Evolutionary conservation across 495 filamentous ascomycete species (phyloP), one percentile per base, ranked within the genome.

Genomic region (Lasiosphaeriaceae sp.): DNA sequence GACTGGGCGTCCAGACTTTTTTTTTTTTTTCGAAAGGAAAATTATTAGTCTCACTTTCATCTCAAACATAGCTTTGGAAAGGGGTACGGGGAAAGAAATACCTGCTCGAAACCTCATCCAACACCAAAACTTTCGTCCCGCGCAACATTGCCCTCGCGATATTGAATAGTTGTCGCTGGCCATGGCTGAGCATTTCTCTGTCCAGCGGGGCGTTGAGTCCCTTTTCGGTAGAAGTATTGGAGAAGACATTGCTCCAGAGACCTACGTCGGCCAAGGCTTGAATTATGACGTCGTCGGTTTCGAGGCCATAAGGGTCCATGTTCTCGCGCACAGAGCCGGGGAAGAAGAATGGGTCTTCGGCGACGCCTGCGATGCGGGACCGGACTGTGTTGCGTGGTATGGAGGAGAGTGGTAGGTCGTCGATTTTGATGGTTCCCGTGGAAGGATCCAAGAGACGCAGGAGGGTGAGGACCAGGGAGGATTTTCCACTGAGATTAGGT

Each of bases 121-220:
- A 58, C 6, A 73, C 53, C 21, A 71, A 17, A 4, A 73, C 37
- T 0, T 55, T 62, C 0, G 34, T 54, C 2, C 59, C 59, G n/a
- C 74, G 65, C 51, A 87, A 69, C 11, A 88, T 61, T 1, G 80
- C 84, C 7, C 84, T 74, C 1, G 79, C 82, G 12, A 88, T 71
- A 58, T 77, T 78, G 60, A 87, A 76, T 8, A 88, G 74, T 66
- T 87, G 85, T 23, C 72, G 71, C 58, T 88, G 83, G 1, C 85
- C 85, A 35, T 80, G 77, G 0, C 79, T 83, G 12, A 85, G 73
- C 58, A 70, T 71, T 23, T 76, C 65, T 12, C 68, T 74, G 16
- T 75, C 76, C 26, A 86, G 72, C 6, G 76, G 70, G 3, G 69
- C 74, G 60, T 78, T 76, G 1, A 86, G 68, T 1, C 55, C 51